Evolutionary conservation across 2,329 filamentous ascomycete species (phyloP), one percentile per base, ranked within the genome.

Genomic region (Colletotrichum sp.): DNA sequence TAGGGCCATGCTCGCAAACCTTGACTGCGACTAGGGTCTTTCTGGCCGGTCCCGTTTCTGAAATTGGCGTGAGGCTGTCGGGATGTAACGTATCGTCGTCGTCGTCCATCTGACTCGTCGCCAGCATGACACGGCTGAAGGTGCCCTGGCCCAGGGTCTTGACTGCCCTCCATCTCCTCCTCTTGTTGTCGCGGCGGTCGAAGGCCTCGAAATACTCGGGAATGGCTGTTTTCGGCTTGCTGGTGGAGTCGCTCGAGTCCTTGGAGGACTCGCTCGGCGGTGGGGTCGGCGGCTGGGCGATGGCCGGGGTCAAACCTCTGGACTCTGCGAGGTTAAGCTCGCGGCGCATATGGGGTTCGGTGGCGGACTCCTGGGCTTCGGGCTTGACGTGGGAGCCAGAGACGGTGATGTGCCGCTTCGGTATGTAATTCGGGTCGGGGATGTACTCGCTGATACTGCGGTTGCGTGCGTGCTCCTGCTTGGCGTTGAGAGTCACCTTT

Each of bases 121-220:
- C 97, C 56, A 99, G 88, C 85, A 97, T 94, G 24, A 99, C 97
- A 81, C 95, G 95, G 83, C 96, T 98, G 83, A 99, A 99, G 1
- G 97, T 98, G 48, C 97, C 97, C 80, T 98, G 95, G 7, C 97
- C 97, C 8, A 99, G 90, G 78, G 93, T 87, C 74, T 94, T 93
- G 52, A 99, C 86, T 15, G 94, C 94, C 78, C 94, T 91, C 92
- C 97, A 99, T 78, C 92, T 89, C 72, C 94, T 92, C 24, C 92
- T 89, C 82, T 96, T 96, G 78, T 91, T 86, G 74, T 95, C 92
- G 66, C 90, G 87, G 38, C 94, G 89, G 4, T 91, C 93, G 78
- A 87, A 88, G 32, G 95, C 93, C 80, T 94, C 89, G 81, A 96
- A 97, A 77, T 92, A 92, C 78, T 96, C 93, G 72, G 87, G 82